Conservation (phyloP, 495 filamentous ascomycete genomes). For the Daldinia caldariorum region DNA sequence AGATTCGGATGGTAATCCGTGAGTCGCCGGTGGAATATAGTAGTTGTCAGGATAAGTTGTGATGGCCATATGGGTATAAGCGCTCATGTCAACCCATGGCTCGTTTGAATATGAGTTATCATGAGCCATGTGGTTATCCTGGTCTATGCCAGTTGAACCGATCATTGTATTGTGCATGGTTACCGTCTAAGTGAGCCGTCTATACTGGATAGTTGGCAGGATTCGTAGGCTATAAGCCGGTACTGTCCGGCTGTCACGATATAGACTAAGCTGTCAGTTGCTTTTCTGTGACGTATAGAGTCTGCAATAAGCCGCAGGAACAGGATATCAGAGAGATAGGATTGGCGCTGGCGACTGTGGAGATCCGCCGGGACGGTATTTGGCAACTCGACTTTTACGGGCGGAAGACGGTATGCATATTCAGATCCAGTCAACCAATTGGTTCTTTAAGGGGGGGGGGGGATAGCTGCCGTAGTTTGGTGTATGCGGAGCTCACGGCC, state of each 20-base stretch:
- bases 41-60: conserved; percentile 55
- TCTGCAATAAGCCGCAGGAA: conserved; percentile 39
- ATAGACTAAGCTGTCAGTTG: conserved; percentile 32
- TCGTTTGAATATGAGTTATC: conserved; percentile 55
- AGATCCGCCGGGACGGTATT: conserved; percentile 44
- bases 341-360: conserved; percentile 41
- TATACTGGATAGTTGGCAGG: conserved; percentile 37
- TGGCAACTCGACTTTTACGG: conserved; percentile 47
- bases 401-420: conserved; percentile 49
- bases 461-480: conserved; percentile 25
- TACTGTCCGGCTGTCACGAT: conserved; percentile 39
- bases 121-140: conserved; percentile 58
- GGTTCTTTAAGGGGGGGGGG: conserved; percentile 36
- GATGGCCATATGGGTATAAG: conserved; percentile 59
- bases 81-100: conserved; percentile 59
- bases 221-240: conserved; percentile 39
- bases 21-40: conserved; percentile 56
- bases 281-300: conserved; percentile 34
- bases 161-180: conserved; percentile 63
- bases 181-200: conserved; percentile 44
- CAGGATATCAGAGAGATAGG: conserved; percentile 41
- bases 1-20: conserved; percentile 59
- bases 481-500: conserved; percentile 35
- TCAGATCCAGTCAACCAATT: conserved; percentile 46
- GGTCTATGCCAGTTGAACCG: conserved; percentile 59